These are phyloP conservation scores for Syzygium oleosum DNA, from an alignment of 345 rosid genomes.

Conservation along the genomic window DNA sequence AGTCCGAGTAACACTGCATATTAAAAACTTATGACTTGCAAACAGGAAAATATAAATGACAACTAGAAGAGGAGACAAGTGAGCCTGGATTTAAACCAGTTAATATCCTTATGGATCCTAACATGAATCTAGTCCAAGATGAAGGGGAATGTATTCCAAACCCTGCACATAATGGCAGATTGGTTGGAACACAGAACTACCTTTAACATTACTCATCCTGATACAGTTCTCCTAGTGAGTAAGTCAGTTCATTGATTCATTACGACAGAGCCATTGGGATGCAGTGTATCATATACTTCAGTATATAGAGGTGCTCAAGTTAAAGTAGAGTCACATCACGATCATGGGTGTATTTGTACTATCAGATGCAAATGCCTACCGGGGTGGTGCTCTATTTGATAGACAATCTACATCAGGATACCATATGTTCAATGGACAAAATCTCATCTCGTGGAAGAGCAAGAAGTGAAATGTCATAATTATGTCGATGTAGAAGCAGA, in stretches of 20 bases:
- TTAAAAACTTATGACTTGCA: neutral
- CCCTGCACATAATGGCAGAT: neutral
- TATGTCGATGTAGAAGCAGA: no score
- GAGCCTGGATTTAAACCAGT: neutral
- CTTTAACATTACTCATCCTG: neutral
- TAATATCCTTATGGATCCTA: neutral
- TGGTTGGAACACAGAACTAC: neutral
- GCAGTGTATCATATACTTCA: neutral
- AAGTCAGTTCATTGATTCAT: neutral
- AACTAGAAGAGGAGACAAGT: neutral
- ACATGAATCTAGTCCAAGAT: neutral
- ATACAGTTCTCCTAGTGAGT: neutral
- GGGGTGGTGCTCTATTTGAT: neutral
- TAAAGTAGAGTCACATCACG: neutral
- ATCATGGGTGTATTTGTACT: neutral
- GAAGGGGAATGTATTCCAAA: neutral
- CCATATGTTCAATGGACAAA: no score
- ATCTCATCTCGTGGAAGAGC: no score
- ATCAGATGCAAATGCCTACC: neutral
- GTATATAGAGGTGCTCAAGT: neutral
- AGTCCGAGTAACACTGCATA: neutral
- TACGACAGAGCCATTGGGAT: neutral
- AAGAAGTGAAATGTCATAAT: no score
- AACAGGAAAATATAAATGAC: neutral
- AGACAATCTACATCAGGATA: neutral